These are phyloP conservation scores for Aphanomyces euteiches DNA, from an alignment of 352 stramenopile species.

Conservation along the genomic window DNA sequence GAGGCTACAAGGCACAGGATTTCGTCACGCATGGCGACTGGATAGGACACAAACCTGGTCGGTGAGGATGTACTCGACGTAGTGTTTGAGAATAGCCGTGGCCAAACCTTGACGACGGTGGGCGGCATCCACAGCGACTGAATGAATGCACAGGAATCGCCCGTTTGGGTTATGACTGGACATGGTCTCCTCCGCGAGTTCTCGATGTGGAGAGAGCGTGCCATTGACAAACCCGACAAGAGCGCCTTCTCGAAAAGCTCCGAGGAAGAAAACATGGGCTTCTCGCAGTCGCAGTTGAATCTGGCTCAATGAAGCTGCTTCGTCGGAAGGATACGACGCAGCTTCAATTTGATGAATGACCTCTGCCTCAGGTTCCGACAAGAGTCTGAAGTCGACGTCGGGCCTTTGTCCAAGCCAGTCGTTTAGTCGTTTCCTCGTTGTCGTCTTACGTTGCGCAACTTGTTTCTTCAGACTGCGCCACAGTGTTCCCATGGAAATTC, in stretches of 20 bases:
- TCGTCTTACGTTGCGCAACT: no score
- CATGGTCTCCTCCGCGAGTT: conserved; percentile 71
- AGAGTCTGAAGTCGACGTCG: no score
- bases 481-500: no score
- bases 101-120: conserved; percentile 70
- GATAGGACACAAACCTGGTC: conserved; percentile 28
- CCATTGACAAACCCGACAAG: conserved; percentile 88
- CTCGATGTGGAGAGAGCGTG: conserved; percentile 50
- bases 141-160: conserved; percentile 85
- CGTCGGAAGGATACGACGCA: conserved; percentile 74
- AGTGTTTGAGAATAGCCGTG: conserved; percentile 71
- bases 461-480: no score
- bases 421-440: no score
- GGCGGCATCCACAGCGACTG: conserved; percentile 66
- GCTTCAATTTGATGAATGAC: conserved; percentile 41
- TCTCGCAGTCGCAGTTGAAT: conserved; percentile 83
- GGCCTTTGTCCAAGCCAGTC: no score
- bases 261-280: conserved; percentile 66
- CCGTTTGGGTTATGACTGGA: conserved; percentile 65
- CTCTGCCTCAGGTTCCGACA: neutral
- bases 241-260: conserved; percentile 31
- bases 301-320: conserved; percentile 69
- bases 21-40: neutral
- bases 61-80: conserved; percentile 50
- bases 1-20: conserved; percentile 17